Evolutionary conservation across 441 rosid genomes (phyloP).

Genomic region (Aleurites moluccanus): DNA sequence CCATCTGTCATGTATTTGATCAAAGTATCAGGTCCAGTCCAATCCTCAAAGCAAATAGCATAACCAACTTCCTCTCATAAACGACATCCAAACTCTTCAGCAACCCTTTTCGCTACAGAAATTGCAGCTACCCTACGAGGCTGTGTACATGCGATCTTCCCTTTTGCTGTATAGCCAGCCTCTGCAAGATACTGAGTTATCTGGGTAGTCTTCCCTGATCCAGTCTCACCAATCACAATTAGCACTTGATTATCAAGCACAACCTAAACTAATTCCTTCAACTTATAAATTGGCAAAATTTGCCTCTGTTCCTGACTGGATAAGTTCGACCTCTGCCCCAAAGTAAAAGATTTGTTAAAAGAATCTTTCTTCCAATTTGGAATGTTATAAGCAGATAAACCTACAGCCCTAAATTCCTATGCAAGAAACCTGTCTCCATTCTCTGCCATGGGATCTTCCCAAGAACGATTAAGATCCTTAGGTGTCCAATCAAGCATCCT

Average conservation of each 20-base stretch:
- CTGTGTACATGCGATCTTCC: slow-evolving; percentile 83
- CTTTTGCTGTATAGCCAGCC: slow-evolving; percentile 70
- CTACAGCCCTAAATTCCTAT: slow-evolving; percentile 78
- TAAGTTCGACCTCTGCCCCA: slow-evolving; percentile 62
- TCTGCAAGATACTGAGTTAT: slow-evolving; percentile 80
- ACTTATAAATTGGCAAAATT: slow-evolving; percentile 73
- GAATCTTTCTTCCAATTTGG: slow-evolving; percentile 86
- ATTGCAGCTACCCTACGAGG: slow-evolving; percentile 85
- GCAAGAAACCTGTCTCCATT: slow-evolving; percentile 80
- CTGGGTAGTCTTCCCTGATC: slow-evolving; percentile 85
- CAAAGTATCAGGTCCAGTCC: slow-evolving; percentile 79
- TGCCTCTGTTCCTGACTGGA: slow-evolving; percentile 78
- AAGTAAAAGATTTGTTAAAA: slow-evolving; percentile 58
- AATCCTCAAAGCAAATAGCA: slow-evolving; percentile 78
- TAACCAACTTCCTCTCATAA: slow-evolving; percentile 83
- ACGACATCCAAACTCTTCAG: slow-evolving; percentile 82
- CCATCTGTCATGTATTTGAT: slow-evolving; percentile 93
- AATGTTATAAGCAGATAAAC: slow-evolving; percentile 68
- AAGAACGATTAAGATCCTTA: slow-evolving; percentile 83
- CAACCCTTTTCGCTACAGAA: slow-evolving; percentile 86
- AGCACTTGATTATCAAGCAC: slow-evolving; percentile 78
- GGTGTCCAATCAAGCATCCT: slow-evolving; percentile 75
- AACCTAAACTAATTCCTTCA: slow-evolving; percentile 76
- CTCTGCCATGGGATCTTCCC: slow-evolving; percentile 90
- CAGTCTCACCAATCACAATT: slow-evolving; percentile 87